Percentiles rank a stretch among this genome's conserved stretches.
Evolutionary conservation across 495 filamentous ascomycete species (phyloP).

Genomic region (Penicillium flavigenum): DNA sequence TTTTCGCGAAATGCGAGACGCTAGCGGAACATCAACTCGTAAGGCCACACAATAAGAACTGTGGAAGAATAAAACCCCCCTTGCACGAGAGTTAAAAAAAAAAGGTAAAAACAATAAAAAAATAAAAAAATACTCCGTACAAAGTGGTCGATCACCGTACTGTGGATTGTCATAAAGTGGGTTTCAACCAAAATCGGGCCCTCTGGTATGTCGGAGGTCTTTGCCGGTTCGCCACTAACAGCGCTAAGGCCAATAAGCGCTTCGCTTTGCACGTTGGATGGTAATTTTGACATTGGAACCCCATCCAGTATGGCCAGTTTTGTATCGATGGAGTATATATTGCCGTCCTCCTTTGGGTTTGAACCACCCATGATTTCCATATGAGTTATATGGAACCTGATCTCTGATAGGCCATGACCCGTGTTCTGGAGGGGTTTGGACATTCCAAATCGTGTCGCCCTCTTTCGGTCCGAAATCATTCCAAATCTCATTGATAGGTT

Average conservation of each 20-base stretch:
- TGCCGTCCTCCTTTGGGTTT: not conserved
- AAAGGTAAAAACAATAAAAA: not conserved
- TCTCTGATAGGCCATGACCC: not conserved
- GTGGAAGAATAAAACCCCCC: not conserved
- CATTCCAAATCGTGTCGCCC: not conserved
- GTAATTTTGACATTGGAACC: not conserved
- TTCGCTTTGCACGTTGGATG: not conserved
- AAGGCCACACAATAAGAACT: not conserved
- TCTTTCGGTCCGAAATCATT: not conserved
- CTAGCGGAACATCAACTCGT: conserved; percentile 9
- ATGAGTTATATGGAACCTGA: no score
- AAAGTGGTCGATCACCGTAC: conserved; percentile 1
- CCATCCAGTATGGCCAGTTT: not conserved
- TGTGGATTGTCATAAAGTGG: conserved; percentile 9
- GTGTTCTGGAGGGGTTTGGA: not conserved
- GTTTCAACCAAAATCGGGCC: conserved; percentile 16
- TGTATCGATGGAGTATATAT: not conserved
- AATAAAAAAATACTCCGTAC: not conserved
- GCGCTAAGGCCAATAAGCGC: not conserved
- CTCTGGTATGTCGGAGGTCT: conserved; percentile 44
- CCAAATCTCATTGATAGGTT: not conserved
- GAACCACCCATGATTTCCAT: no score
- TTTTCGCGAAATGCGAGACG: not conserved
- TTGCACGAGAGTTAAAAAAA: conserved; percentile 2
- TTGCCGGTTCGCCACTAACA: conserved; percentile 31